These are phyloP conservation scores for Tuber microsphaerosporum DNA, from an alignment of 495 filamentous ascomycete genomes.

Conservation along the genomic window DNA sequence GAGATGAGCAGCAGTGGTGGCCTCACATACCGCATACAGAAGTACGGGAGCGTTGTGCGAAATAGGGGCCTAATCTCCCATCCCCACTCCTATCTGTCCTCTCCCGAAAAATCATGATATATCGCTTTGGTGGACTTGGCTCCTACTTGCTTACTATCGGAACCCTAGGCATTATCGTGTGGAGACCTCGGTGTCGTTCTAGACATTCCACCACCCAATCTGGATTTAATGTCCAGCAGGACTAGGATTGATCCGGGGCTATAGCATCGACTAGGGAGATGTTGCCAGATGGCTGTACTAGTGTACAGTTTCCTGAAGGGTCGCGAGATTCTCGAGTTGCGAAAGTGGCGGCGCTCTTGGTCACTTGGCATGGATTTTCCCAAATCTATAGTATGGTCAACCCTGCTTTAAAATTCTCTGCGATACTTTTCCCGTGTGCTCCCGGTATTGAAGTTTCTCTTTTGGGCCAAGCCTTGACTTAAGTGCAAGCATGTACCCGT, in stretches of 20 bases:
- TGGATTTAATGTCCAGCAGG: constrained; percentile 60
- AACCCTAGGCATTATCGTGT: constrained; percentile 60
- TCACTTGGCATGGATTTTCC: no score
- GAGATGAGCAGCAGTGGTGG: not conserved
- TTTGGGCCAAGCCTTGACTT: no score
- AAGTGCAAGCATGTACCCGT: no score
- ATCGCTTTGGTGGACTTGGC: constrained; percentile 67
- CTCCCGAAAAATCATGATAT: constrained; percentile 54
- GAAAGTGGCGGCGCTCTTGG: no score
- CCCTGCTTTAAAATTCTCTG: no score
- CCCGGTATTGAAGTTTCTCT: no score
- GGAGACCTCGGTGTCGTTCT: constrained; percentile 66
- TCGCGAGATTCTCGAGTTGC: no score
- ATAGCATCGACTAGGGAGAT: constrained; percentile 61
- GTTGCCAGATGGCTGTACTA: constrained; percentile 61
- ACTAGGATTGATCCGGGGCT: constrained; percentile 56
- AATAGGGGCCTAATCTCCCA: constrained; percentile 56
- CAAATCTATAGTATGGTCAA: no score
- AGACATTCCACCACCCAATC: constrained; percentile 60
- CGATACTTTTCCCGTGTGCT: no score
- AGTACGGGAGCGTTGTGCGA: not conserved
- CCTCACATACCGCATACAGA: not conserved
- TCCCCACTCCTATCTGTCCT: constrained; percentile 54
- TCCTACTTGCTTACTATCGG: constrained; percentile 52
- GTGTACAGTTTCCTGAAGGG: no score